Evolutionary conservation across 2,329 filamentous ascomycete genomes (phyloP).

Genomic region (Ambrosiella cleistominuta): DNA sequence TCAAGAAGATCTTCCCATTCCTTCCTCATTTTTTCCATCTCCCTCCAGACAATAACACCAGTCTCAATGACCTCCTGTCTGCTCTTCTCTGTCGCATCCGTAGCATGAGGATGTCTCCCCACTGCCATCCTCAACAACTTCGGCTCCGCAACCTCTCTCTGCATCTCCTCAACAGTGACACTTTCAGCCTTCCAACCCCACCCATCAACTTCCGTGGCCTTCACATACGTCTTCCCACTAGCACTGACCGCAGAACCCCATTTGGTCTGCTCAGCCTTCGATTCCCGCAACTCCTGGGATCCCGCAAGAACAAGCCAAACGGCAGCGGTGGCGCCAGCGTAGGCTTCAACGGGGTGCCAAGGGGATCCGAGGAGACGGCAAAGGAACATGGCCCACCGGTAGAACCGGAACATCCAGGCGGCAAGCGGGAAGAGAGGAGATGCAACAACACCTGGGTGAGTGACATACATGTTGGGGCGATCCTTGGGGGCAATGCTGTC

Average conservation of each 20-base stretch:
- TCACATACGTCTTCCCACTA: slow-evolving; percentile 40
- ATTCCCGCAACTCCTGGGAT: slow-evolving; percentile 41
- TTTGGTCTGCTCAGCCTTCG: slow-evolving; percentile 43
- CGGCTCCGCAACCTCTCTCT: slow-evolving; percentile 20
- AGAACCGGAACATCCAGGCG: slow-evolving; percentile 49
- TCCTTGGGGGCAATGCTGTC: slow-evolving; percentile 12
- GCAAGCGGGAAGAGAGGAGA: slow-evolving; percentile 66
- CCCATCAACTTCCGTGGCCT: slow-evolving; percentile 67
- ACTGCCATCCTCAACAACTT: slow-evolving; percentile 33
- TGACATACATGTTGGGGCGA: slow-evolving; percentile 51
- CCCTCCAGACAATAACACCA: slow-evolving; percentile 45
- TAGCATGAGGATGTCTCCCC: slow-evolving; percentile 41
- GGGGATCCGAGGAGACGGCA: slow-evolving; percentile 65
- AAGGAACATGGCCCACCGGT: slow-evolving; percentile 50
- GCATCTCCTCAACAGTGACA: slow-evolving; percentile 22
- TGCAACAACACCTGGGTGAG: slow-evolving; percentile 73
- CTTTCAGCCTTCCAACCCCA: slow-evolving; percentile 51
- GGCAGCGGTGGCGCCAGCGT: slow-evolving; percentile 57
- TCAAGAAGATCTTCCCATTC: slow-evolving; percentile 39
- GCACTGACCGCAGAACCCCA: slow-evolving; percentile 64
- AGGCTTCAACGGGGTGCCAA: slow-evolving; percentile 68
- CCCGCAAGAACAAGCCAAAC: slow-evolving; percentile 62
- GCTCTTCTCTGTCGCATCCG: slow-evolving; percentile 42
- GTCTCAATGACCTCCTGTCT: slow-evolving; percentile 43
- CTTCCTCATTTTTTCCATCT: slow-evolving; percentile 53